These are phyloP conservation scores for Echinosophora koreensis DNA, from an alignment of 306 rosid species.

Conservation along the genomic window DNA sequence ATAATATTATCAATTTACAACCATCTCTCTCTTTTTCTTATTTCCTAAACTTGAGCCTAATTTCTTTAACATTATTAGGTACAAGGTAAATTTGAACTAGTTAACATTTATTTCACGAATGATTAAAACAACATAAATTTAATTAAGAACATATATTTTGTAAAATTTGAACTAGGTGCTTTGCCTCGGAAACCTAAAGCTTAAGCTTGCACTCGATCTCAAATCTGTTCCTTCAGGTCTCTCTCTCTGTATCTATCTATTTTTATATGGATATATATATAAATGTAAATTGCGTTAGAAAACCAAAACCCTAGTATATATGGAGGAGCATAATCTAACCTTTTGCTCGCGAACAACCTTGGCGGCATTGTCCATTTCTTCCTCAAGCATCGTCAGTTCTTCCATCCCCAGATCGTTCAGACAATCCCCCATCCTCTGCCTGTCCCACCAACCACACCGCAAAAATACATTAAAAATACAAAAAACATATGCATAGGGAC, in stretches of 20 bases:
- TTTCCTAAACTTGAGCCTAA: no score
- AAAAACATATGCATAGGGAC: neutral
- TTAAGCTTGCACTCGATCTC: no score
- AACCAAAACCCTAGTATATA: neutral
- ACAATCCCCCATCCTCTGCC: slow-evolving; percentile 85
- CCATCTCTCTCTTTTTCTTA: no score
- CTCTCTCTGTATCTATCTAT: neutral
- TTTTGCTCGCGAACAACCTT: slow-evolving; percentile 72
- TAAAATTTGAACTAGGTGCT: no score
- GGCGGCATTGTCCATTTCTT: slow-evolving; percentile 69
- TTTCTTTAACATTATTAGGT: no score
- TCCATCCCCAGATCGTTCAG: slow-evolving; percentile 64
- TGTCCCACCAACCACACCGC: neutral
- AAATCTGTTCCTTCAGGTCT: no score
- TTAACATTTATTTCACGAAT: neutral
- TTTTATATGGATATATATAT: neutral
- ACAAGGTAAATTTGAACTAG: neutral
- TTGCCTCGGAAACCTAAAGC: no score
- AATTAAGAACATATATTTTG: no score
- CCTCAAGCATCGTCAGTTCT: slow-evolving; percentile 66
- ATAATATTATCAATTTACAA: no score
- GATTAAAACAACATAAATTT: no score
- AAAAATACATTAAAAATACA: neutral
- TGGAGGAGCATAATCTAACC: slow-evolving; percentile 44
- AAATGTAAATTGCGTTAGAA: slow-evolving; percentile 5